phyloP scores from a whole-genome alignment of 345 rosid species.

The Combretum micranthum region DNA sequence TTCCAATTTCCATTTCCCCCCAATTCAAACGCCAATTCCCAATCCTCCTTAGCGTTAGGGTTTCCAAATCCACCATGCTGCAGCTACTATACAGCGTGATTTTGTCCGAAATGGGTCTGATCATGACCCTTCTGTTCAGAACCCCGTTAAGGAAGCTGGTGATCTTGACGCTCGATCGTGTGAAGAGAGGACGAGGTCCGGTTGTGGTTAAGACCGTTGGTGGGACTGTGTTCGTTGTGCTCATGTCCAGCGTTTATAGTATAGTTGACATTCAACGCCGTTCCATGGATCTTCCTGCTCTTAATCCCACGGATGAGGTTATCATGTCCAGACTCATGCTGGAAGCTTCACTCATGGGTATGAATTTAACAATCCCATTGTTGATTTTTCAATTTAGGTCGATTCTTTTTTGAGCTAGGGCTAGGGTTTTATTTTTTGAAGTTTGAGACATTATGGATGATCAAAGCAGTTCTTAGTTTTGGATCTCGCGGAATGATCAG shows the following conservation, averaged over 20 bases:
- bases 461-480: no score
- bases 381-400: no score
- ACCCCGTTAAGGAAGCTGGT: slow-evolving; percentile 75
- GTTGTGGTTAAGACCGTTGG: slow-evolving; percentile 61
- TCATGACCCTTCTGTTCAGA: slow-evolving; percentile 58
- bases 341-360: slow-evolving; percentile 91
- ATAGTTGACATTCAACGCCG: slow-evolving; percentile 50
- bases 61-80: slow-evolving; percentile 33
- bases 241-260: slow-evolving; percentile 52
- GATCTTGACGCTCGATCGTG: slow-evolving; percentile 53
- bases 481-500: no score
- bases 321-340: slow-evolving; percentile 67
- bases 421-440: neutral
- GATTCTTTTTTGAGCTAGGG: neutral
- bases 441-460: neutral
- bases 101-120: slow-evolving; percentile 52
- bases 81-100: slow-evolving; percentile 64
- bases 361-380: neutral
- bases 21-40: neutral
- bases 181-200: slow-evolving; percentile 83
- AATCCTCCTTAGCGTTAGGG: neutral
- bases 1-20: neutral
- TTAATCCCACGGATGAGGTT: slow-evolving; percentile 80
- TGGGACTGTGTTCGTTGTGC: slow-evolving; percentile 48
- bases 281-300: slow-evolving; percentile 38